These are phyloP conservation scores for Xerocomellus chrysenteron DNA, from an alignment of 768 basidiomycete genomes.

Conservation along the genomic window DNA sequence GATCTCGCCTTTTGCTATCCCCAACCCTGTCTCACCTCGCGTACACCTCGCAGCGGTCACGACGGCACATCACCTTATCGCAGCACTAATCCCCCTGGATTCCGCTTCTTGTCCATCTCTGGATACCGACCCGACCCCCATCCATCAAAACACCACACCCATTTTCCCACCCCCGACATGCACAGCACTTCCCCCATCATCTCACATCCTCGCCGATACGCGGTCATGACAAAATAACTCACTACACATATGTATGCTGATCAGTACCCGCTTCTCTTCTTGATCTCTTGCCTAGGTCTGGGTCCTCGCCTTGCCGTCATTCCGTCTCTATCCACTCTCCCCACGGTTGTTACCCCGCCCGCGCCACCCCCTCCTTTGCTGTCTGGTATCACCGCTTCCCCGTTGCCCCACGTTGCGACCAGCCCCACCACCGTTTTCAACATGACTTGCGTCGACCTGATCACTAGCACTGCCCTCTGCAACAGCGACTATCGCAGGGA, in stretches of 20 bases:
- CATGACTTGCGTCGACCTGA: not conserved
- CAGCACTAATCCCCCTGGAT: constrained; percentile 4
- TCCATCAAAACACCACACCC: constrained; percentile 6
- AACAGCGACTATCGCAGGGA: not conserved
- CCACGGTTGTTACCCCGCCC: not conserved
- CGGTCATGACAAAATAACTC: not conserved
- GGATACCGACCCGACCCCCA: constrained; percentile 4
- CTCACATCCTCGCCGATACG: too few species aligned
- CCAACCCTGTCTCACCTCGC: not conserved
- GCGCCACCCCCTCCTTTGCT: not conserved
- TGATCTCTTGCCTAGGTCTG: not conserved
- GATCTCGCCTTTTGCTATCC: not conserved
- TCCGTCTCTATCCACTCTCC: not conserved
- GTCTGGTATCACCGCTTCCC: too few species aligned
- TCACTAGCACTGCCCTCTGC: not conserved
- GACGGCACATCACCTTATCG: not conserved
- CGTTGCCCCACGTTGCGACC: not conserved
- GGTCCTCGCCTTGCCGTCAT: not conserved
- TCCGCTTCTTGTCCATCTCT: not conserved
- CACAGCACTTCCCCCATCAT: not conserved
- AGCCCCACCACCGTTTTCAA: too few species aligned
- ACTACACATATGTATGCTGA: not conserved
- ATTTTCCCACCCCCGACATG: constrained; percentile 7
- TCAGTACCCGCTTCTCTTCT: not conserved
- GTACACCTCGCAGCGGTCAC: not conserved